phyloP scores from a whole-genome alignment of 306 rosid genomes.

The Sindora glabra region DNA sequence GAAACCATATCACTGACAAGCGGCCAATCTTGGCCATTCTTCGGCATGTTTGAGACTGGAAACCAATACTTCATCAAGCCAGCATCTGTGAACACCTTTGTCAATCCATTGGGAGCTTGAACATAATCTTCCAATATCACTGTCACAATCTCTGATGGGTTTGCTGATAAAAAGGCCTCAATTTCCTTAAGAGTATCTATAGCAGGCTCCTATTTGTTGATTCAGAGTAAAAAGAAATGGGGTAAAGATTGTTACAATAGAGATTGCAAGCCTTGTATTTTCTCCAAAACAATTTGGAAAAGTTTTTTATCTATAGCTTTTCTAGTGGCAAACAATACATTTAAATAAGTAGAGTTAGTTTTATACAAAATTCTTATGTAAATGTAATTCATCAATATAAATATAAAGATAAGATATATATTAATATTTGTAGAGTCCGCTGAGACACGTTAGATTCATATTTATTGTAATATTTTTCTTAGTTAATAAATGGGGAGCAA shows the following conservation, averaged over 20 bases:
- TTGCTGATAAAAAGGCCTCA: conserved; percentile 61
- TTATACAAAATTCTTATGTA: too few relatives aligned
- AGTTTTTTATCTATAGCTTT: too few relatives aligned
- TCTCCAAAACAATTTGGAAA: background rate
- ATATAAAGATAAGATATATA: too few relatives aligned
- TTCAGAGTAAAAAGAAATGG: background rate
- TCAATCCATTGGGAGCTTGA: conserved; percentile 64
- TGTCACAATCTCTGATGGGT: conserved; percentile 74
- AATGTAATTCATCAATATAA: too few relatives aligned
- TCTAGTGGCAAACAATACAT: too few relatives aligned
- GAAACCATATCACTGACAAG: conserved; percentile 71
- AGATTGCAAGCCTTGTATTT: background rate
- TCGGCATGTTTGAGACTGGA: conserved; percentile 71
- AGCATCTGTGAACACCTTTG: conserved; percentile 53
- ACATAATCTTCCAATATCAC: conserved; percentile 89
- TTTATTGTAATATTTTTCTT: too few relatives aligned
- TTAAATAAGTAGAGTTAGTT: too few relatives aligned
- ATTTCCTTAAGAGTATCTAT: conserved; percentile 60
- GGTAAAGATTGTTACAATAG: background rate
- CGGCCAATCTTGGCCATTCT: conserved; percentile 73
- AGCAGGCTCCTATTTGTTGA: conserved; percentile 55
- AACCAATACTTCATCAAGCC: conserved; percentile 80
- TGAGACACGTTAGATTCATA: too few relatives aligned
- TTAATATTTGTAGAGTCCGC: too few relatives aligned
- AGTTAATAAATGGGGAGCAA: too few relatives aligned